A percentile compares a stretch with the other conserved stretches of the same genome.
These are phyloP conservation scores for Fonsecaea erecta DNA, from an alignment of 2,329 filamentous ascomycete species.

Conservation along the genomic window DNA sequence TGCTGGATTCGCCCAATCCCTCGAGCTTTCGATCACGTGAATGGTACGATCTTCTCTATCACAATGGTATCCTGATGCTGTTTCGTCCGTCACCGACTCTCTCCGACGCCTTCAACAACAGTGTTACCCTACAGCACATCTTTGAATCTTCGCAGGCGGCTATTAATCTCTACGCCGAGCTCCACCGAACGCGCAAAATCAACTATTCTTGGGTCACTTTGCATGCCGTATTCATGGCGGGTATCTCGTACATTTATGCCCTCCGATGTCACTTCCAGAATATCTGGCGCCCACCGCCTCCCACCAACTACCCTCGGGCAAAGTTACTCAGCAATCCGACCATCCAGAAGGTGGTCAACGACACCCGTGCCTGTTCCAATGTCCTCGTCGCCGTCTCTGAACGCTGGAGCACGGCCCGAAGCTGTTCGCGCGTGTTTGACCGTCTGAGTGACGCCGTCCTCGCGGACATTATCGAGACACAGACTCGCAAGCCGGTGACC, in stretches of 20 bases:
- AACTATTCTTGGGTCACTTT: slow-evolving; percentile 57
- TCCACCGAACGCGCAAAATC: slow-evolving; percentile 53
- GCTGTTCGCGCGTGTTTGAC: slow-evolving; percentile 53
- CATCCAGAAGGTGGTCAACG: slow-evolving; percentile 51
- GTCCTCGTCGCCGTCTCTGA: slow-evolving; percentile 53
- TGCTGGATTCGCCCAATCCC: slow-evolving; percentile 14
- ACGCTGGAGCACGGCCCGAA: slow-evolving; percentile 48
- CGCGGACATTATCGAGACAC: slow-evolving; percentile 35
- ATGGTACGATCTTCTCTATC: slow-evolving; percentile 52
- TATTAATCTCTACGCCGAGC: slow-evolving; percentile 52
- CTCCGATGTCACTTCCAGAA: slow-evolving; percentile 49
- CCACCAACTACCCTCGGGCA: slow-evolving; percentile 38
- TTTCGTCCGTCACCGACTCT: slow-evolving; percentile 50
- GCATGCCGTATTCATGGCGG: slow-evolving; percentile 56
- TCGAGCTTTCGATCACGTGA: slow-evolving; percentile 50
- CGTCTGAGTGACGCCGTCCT: slow-evolving; percentile 51
- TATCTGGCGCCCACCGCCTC: slow-evolving; percentile 24
- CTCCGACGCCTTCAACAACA: too few species aligned
- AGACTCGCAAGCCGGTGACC: background rate
- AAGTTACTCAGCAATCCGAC: too few species aligned
- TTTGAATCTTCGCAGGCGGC: slow-evolving; percentile 48
- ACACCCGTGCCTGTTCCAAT: slow-evolving; percentile 51
- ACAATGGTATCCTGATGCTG: slow-evolving; percentile 52
- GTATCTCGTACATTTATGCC: slow-evolving; percentile 52
- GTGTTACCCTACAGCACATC: slow-evolving; percentile 39